Evolutionary conservation across 1,139 yeast species (phyloP).

Genomic region (Debaryomyces robertsiae): DNA sequence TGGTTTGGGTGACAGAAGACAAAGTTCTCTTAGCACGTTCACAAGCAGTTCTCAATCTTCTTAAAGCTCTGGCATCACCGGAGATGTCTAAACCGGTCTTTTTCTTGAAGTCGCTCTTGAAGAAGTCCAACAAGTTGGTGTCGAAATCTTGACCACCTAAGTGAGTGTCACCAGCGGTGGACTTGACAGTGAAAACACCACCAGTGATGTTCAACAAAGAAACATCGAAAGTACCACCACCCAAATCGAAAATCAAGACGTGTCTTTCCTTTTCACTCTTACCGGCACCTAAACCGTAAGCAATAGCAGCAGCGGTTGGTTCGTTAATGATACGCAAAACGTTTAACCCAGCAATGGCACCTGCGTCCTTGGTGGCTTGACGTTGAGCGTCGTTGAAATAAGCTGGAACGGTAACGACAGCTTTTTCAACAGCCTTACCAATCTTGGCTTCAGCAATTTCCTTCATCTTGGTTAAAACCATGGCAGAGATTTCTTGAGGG

Average conservation of each 20-base stretch:
- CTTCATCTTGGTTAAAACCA: conserved; percentile 97
- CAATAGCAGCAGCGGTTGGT: conserved; percentile 98
- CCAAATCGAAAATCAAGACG: conserved; percentile 92
- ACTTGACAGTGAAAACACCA: conserved; percentile 99
- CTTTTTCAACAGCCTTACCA: conserved; percentile 91
- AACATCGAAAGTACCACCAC: conserved; percentile 99
- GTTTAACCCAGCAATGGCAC: conserved; percentile 96
- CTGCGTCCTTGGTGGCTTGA: conserved; percentile 98
- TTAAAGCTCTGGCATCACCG: conserved; percentile 90
- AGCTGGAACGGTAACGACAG: conserved; percentile 96
- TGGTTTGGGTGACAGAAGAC: conserved; percentile 94
- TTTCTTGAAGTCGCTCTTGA: conserved; percentile 94
- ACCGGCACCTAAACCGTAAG: conserved; percentile 97
- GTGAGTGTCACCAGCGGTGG: conserved; percentile 99
- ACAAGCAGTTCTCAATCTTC: conserved; percentile 98
- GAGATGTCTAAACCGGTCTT: conserved; percentile 94
- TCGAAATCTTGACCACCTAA: conserved; percentile 99
- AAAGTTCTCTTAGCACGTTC: conserved; percentile 99
- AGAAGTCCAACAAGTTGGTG: conserved; percentile 92
- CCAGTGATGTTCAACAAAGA: conserved; percentile 95
- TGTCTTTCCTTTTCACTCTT: conserved; percentile 85
- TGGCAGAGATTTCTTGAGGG: conserved; percentile 96
- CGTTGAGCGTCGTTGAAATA: conserved; percentile 97
- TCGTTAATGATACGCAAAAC: conserved; percentile 96
- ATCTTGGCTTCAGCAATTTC: conserved; percentile 96